Evolutionary conservation across 371 early-diverging fungal species (phyloP).

Genomic region (Apophysomyces trapeziformis): DNA sequence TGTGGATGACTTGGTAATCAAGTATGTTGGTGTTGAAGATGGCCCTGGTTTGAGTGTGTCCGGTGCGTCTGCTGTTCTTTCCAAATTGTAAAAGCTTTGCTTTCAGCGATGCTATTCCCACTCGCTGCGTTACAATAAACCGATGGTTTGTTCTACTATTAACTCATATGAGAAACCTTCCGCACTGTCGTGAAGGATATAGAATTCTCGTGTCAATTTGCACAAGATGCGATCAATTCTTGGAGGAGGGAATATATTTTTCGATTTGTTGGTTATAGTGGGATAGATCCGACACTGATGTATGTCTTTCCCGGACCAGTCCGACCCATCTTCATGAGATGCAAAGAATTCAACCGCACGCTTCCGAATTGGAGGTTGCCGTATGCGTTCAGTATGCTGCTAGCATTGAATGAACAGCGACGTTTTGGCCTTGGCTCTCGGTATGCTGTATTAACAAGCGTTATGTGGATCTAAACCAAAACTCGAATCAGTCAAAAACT

Average conservation of each 20-base stretch:
- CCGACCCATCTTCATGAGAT: constrained; percentile 6
- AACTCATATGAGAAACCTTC: no score
- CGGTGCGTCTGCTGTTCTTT: constrained; percentile 40
- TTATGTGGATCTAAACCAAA: not conserved
- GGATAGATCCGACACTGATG: not conserved
- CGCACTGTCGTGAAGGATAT: no score
- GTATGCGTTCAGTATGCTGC: not conserved
- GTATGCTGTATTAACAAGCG: not conserved
- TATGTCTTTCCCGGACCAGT: not conserved
- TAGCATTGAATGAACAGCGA: not conserved
- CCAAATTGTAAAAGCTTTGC: constrained; percentile 20
- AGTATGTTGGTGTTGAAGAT: constrained; percentile 75
- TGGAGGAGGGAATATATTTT: no score
- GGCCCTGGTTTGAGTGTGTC: constrained; percentile 38
- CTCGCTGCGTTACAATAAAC: no score
- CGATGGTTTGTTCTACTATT: no score
- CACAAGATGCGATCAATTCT: no score
- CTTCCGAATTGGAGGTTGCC: not conserved
- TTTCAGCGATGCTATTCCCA: no score
- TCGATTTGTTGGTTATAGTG: not conserved
- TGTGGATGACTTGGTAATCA: constrained; percentile 72
- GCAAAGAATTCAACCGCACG: not conserved
- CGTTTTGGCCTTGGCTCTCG: not conserved
- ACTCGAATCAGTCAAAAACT: not conserved
- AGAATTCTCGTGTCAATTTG: no score